Evolutionary conservation across 805 yeast species (phyloP).

Genomic region (Grigorovia humatica): DNA sequence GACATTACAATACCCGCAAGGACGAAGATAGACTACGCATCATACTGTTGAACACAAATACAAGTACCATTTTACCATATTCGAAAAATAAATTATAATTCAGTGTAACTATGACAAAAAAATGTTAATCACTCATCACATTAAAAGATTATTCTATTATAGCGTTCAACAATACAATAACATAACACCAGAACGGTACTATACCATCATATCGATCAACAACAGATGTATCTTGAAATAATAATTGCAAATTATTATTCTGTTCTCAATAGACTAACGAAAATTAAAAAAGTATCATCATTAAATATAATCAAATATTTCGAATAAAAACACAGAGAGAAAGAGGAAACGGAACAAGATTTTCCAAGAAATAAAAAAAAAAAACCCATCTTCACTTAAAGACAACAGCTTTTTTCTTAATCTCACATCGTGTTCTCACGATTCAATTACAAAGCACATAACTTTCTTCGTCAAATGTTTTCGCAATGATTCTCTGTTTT

Average conservation of each 20-base stretch:
- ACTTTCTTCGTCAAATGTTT: too few relatives aligned
- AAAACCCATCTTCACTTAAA: too few relatives aligned
- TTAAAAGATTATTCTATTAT: constrained; percentile 33
- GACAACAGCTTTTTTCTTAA: too few relatives aligned
- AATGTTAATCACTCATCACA: constrained; percentile 51
- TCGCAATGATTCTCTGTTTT: too few relatives aligned
- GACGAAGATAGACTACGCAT: neutral
- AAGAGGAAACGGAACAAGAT: neutral
- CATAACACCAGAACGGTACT: constrained; percentile 16
- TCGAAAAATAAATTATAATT: constrained; percentile 1
- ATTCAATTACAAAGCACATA: neutral
- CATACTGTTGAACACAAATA: too few relatives aligned
- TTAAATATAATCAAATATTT: constrained; percentile 2
- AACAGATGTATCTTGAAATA: constrained; percentile 9
- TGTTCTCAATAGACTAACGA: constrained; percentile 26
- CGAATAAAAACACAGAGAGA: neutral
- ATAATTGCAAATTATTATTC: constrained; percentile 15
- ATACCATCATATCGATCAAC: constrained; percentile 2
- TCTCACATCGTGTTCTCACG: neutral
- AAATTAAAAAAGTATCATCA: constrained; percentile 27
- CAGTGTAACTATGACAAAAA: constrained; percentile 46
- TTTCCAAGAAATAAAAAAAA: too few relatives aligned
- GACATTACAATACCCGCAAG: too few relatives aligned
- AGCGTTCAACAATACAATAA: constrained; percentile 1
- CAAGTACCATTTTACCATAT: neutral